phyloP scores from a whole-genome alignment of 345 rosid genomes.

The Noccaea bulbosa region DNA sequence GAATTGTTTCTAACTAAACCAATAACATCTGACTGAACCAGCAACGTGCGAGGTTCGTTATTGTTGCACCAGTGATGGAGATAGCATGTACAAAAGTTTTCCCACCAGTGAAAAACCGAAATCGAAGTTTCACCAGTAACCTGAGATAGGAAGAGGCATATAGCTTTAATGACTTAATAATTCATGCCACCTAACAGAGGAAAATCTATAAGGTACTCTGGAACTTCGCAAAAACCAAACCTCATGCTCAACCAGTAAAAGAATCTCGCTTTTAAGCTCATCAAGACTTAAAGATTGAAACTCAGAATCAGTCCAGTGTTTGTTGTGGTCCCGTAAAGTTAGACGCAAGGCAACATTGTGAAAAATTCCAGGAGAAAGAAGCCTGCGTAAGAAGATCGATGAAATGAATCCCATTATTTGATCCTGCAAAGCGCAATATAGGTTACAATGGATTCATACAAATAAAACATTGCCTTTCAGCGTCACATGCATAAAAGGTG shows the following conservation, averaged over 20 bases:
- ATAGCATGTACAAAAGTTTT: constrained; percentile 69
- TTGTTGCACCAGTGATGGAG: constrained; percentile 81
- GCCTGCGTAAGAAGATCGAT: constrained; percentile 74
- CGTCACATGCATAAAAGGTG: constrained; percentile 21
- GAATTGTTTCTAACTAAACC: constrained; percentile 87
- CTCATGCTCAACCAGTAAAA: constrained; percentile 79
- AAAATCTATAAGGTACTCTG: constrained; percentile 21
- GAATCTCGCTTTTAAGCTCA: constrained; percentile 80
- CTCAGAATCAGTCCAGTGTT: constrained; percentile 80
- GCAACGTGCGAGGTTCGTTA: constrained; percentile 71
- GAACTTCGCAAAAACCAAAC: constrained; percentile 43
- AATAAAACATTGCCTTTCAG: constrained; percentile 6
- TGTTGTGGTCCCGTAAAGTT: constrained; percentile 75
- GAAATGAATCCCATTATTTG: constrained; percentile 74
- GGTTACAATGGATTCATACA: constrained; percentile 21
- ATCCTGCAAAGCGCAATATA: constrained; percentile 61
- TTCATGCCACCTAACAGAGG: constrained; percentile 18
- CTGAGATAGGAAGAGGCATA: constrained; percentile 49
- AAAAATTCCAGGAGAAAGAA: constrained; percentile 83
- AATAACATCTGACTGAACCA: constrained; percentile 70
- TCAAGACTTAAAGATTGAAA: constrained; percentile 76
- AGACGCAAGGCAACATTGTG: constrained; percentile 61
- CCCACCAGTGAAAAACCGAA: constrained; percentile 72
- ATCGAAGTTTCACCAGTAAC: constrained; percentile 58
- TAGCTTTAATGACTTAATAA: constrained; percentile 31